Evolutionary conservation across 164 flowering plant species (phyloP), one percentile per base, ranked within the genome.

Genomic region (Tetracentron sinense): DNA sequence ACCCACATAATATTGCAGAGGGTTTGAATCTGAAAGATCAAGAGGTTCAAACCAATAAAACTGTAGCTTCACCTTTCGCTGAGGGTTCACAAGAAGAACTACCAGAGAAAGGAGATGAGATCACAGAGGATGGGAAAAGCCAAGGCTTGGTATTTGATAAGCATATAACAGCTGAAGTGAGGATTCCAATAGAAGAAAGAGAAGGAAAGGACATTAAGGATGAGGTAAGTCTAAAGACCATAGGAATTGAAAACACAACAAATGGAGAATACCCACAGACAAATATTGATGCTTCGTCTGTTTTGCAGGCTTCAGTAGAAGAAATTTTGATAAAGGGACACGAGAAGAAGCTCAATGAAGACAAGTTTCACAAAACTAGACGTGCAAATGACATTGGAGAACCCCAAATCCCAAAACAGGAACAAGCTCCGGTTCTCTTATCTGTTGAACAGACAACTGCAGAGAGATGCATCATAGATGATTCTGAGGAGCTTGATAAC

Each of bases 301-400:
- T 55, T 21, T 8, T 55, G 67, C 72, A 65, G 76, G 75, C 65
- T 66, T 62, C 65, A 53, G 54, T 22, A 49, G 44, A 49, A 54
- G 64, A 71, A 52, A 63, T 30, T 28, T 38, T 59, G 25, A 22
- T 60, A 49, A 59, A 54, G 38, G 71, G 59, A 60, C 55, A 2
- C 30, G 53, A 56, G 26, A 27, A 31, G 58, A 67, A 57, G 60
- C 62, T 21, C 19, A 47, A 59, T 26, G 58, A 72, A 30, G 47
- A 38, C 61, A 60, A 55, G 35, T 69, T 59, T 38, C 67, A 64
- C 31, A 49, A 68, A 4, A 54, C 30, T 15, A 28, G 20, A 47
- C 11, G 54, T 46, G 33, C 51, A 20, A 44, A 58, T 46, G 44
- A 63, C 56, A 60, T 54, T 22, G 38, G 25, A 47, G 59, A 55